These are phyloP conservation scores for Simplicillium sp. DNA, from an alignment of 2,329 filamentous ascomycete species.

Conservation along the genomic window DNA sequence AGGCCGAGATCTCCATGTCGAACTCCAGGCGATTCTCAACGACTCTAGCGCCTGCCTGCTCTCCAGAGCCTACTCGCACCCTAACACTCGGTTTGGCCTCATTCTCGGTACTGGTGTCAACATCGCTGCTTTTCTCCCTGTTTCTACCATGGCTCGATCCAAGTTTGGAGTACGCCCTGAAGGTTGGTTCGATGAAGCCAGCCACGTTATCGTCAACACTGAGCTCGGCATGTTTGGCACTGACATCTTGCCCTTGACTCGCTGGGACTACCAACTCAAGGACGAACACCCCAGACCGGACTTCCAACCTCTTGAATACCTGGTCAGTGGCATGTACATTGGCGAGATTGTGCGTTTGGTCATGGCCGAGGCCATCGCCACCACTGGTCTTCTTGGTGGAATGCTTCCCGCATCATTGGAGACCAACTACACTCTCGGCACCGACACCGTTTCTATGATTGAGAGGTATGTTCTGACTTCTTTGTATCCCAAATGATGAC, in stretches of 20 bases:
- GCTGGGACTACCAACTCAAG: conserved; percentile 49
- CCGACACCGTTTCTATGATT: conserved; percentile 48
- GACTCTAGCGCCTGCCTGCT: conserved; percentile 59
- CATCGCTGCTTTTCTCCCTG: conserved; percentile 54
- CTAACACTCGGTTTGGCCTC: conserved; percentile 51
- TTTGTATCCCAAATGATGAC: background rate
- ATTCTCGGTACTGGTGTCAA: conserved; percentile 62
- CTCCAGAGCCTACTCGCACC: conserved; percentile 51
- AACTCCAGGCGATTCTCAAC: conserved; percentile 54
- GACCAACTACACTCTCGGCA: conserved; percentile 47
- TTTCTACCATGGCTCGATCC: conserved; percentile 39
- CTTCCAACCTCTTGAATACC: conserved; percentile 53
- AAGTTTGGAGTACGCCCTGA: conserved; percentile 49
- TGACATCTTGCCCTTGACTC: conserved; percentile 47
- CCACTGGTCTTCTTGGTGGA: conserved; percentile 45
- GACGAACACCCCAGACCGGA: conserved; percentile 43
- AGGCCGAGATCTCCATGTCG: conserved; percentile 39
- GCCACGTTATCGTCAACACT: conserved; percentile 57
- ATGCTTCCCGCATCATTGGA: conserved; percentile 43
- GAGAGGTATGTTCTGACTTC: conserved; percentile 36
- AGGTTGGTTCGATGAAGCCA: conserved; percentile 47
- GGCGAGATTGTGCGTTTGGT: conserved; percentile 54
- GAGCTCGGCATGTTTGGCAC: conserved; percentile 59
- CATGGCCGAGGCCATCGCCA: conserved; percentile 48
- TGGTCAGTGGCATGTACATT: conserved; percentile 57